Conservation (phyloP, 2,329 filamentous ascomycete species). For the Ascochyta viciae-villosae region DNA sequence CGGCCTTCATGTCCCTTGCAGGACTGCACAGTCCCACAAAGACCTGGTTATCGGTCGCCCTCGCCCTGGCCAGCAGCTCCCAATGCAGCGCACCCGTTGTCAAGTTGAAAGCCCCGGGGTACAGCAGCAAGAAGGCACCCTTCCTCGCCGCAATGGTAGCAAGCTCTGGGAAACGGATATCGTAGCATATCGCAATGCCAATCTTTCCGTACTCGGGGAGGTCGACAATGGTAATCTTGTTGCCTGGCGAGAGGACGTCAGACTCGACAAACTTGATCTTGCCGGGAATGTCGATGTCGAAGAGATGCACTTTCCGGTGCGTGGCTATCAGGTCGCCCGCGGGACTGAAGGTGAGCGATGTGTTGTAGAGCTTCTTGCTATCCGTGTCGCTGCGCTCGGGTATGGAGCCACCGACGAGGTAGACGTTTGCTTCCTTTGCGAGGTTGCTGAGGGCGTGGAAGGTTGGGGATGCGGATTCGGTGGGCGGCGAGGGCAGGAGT, state of each 20-base stretch:
- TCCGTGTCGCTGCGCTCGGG: constrained; percentile 73
- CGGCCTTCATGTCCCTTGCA: constrained; percentile 76
- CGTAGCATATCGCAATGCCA: constrained; percentile 94
- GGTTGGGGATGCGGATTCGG: constrained; percentile 74
- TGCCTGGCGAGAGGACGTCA: constrained; percentile 84
- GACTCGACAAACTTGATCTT: constrained; percentile 92
- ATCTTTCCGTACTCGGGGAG: constrained; percentile 88
- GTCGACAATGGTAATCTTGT: constrained; percentile 84
- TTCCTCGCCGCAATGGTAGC: constrained; percentile 86
- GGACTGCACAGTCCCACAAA: constrained; percentile 94
- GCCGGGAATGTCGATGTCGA: constrained; percentile 96
- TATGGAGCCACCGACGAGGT: constrained; percentile 90
- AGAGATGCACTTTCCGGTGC: constrained; percentile 93
- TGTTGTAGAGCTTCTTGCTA: constrained; percentile 83
- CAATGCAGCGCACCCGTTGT: constrained; percentile 94
- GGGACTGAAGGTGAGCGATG: constrained; percentile 81
- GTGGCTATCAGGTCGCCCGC: constrained; percentile 80
- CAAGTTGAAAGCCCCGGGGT: constrained; percentile 96
- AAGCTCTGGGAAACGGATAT: constrained; percentile 94
- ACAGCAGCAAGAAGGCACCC: constrained; percentile 86
- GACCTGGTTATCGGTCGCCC: constrained; percentile 92
- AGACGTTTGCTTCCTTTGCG: constrained; percentile 78
- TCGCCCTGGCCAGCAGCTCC: constrained; percentile 79
- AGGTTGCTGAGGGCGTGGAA: constrained; percentile 84
- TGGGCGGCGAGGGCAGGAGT: constrained; percentile 78